phyloP scores from a whole-genome alignment of 2,329 filamentous ascomycete genomes.

The Sporothrix phasma region DNA sequence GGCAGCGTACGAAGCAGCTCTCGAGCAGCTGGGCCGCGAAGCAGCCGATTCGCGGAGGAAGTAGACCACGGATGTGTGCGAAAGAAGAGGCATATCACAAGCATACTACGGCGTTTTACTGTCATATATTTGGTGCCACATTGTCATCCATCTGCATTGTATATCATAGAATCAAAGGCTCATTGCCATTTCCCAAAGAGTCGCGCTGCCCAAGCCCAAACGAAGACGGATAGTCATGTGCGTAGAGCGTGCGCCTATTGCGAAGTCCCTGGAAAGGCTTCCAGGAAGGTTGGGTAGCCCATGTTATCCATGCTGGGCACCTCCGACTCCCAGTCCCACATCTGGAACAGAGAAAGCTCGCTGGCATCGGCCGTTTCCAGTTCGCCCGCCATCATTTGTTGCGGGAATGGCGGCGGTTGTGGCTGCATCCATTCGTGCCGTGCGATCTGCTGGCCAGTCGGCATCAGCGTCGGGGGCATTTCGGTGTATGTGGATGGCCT shows the following conservation, averaged over 20 bases:
- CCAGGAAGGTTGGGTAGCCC: slow-evolving; percentile 14
- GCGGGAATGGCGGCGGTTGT: not conserved
- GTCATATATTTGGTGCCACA: not conserved
- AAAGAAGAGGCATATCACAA: not conserved
- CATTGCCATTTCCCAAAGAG: not conserved
- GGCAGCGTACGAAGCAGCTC: slow-evolving; percentile 42
- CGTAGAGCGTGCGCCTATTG: not conserved
- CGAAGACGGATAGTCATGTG: not conserved
- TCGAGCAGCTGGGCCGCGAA: slow-evolving; percentile 54
- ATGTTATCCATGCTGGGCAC: slow-evolving; percentile 12
- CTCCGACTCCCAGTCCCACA: slow-evolving; percentile 15
- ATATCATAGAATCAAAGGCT: not conserved
- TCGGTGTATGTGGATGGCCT: not conserved
- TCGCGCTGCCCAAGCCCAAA: not conserved
- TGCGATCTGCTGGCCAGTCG: not conserved
- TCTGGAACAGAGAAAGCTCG: slow-evolving; percentile 1
- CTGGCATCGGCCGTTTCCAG: not conserved
- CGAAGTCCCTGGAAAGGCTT: not conserved
- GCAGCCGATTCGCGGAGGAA: slow-evolving; percentile 32
- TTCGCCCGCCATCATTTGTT: not conserved
- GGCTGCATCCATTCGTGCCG: not conserved
- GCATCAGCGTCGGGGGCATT: not conserved
- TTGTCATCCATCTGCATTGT: not conserved
- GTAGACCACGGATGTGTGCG: not conserved
- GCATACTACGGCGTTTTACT: not conserved